Evolutionary conservation across 2,329 filamentous ascomycete species (phyloP), one percentile per base, ranked within the genome.

Genomic region (Aspergillus quadricinctus): DNA sequence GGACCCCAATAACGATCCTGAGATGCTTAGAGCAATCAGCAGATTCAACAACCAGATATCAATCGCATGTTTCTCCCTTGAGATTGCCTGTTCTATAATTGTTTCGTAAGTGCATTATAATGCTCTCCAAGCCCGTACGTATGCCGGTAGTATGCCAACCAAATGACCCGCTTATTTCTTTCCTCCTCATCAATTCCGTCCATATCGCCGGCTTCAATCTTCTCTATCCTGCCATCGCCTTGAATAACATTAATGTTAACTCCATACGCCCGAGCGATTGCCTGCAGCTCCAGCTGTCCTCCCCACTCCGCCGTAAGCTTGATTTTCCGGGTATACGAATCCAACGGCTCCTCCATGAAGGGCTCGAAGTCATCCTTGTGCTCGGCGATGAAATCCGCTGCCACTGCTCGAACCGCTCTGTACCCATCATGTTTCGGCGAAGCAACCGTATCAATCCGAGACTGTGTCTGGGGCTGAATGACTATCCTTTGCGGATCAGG

Each of bases 71-170:
- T 49, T n/a, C 27, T 54, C 54, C 27, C 43, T 27, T 54, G 29
- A 40, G 29, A n/a, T 23, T 40, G 31, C 4, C 31, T 54, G 48
- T 11, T 53, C 65, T 65, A 71, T 37, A 61, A 56, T 50, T 70
- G 70, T 67, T 79, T 83, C 64, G 84, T 75, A 70, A 99, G 75
- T 53, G 92, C 96, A 72, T 99, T 99, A 76, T 99, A 99, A 76
- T 99, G 94, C 78, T 97, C 94, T 11, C 94, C 94, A 50, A 99
- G 78, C 1, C 93, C 93, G 73, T 95, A 97, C 50, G 90, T 90
- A 77, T 97, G 92, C 66, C 89, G 83, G 75, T 97, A 97, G 74
- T 97, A 99, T 37, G 92, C 93, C 73, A 99, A 73, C 93, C 94
- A 97, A 51, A 96, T 81, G 63, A 83, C 84, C 64, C 83, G 83